phyloP scores from a whole-genome alignment of 2,329 filamentous ascomycete species.

The Aspergillus quadrilineatus region DNA sequence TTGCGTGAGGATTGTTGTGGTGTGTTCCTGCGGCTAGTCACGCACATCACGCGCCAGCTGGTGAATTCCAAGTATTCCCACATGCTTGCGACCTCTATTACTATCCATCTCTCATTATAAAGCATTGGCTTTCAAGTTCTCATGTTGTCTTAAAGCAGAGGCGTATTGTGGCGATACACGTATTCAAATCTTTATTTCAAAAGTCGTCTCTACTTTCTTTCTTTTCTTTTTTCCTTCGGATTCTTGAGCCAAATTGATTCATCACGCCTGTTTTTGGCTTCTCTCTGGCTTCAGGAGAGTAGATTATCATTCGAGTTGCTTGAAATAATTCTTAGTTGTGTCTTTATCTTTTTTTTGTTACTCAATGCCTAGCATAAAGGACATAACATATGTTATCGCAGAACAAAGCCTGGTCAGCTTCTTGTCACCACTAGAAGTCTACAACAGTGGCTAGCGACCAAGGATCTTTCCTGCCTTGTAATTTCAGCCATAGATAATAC shows the following conservation, averaged over 20 bases:
- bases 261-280: too few relatives aligned
- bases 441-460: too few relatives aligned
- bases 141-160: too few relatives aligned
- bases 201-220: too few relatives aligned
- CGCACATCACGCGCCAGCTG: background rate
- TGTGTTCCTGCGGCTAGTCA: conserved; percentile 10
- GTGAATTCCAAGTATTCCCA: conserved; percentile 1
- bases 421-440: background rate
- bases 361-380: background rate
- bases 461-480: background rate
- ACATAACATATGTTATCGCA: background rate
- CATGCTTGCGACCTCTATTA: background rate
- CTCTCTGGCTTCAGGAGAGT: too few relatives aligned
- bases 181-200: too few relatives aligned
- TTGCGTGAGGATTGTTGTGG: background rate
- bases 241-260: too few relatives aligned
- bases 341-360: background rate
- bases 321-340: background rate
- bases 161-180: too few relatives aligned
- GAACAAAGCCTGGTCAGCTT: background rate
- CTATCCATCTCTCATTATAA: too few relatives aligned
- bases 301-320: too few relatives aligned
- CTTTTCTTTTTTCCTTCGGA: too few relatives aligned
- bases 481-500: background rate
- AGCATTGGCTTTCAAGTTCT: too few relatives aligned